phyloP scores from a whole-genome alignment of 1,284 basidiomycete species.

The Psilocybe mexicana region DNA sequence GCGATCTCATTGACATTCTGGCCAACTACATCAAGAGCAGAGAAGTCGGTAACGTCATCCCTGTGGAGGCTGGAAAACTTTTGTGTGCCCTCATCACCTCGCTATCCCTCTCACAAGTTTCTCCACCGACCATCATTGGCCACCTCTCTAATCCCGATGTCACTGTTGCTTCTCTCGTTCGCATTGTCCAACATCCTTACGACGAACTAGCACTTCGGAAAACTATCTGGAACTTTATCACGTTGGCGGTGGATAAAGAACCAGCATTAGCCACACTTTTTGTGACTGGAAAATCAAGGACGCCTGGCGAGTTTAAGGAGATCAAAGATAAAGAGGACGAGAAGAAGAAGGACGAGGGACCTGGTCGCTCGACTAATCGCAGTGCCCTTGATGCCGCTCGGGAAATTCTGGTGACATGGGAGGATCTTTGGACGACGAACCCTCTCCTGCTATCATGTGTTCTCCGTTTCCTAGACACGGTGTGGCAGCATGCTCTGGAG shows the following conservation, averaged over 20 bases:
- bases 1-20: slow-evolving; percentile 72
- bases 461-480: slow-evolving; percentile 76
- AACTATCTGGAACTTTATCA: slow-evolving; percentile 83
- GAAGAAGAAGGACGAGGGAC: slow-evolving; percentile 20
- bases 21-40: slow-evolving; percentile 64
- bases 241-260: slow-evolving; percentile 82
- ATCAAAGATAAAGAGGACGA: slow-evolving; percentile 16
- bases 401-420: slow-evolving; percentile 69
- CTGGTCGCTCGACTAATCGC: slow-evolving; percentile 22
- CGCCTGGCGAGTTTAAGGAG: slow-evolving; percentile 42
- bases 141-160: slow-evolving; percentile 74
- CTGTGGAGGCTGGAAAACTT: slow-evolving; percentile 64
- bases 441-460: slow-evolving; percentile 78
- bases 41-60: slow-evolving; percentile 57
- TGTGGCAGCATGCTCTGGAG: slow-evolving; percentile 84
- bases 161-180: slow-evolving; percentile 59
- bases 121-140: slow-evolving; percentile 68
- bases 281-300: slow-evolving; percentile 69
- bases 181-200: slow-evolving; percentile 70
- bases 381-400: slow-evolving; percentile 68
- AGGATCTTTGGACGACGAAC: slow-evolving; percentile 71
- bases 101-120: slow-evolving; percentile 57
- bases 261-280: slow-evolving; percentile 86
- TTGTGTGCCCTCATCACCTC: slow-evolving; percentile 69
- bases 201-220: slow-evolving; percentile 69